phyloP scores from a whole-genome alignment of 129 eudicot species.

The Flaveria sonorensis region DNA sequence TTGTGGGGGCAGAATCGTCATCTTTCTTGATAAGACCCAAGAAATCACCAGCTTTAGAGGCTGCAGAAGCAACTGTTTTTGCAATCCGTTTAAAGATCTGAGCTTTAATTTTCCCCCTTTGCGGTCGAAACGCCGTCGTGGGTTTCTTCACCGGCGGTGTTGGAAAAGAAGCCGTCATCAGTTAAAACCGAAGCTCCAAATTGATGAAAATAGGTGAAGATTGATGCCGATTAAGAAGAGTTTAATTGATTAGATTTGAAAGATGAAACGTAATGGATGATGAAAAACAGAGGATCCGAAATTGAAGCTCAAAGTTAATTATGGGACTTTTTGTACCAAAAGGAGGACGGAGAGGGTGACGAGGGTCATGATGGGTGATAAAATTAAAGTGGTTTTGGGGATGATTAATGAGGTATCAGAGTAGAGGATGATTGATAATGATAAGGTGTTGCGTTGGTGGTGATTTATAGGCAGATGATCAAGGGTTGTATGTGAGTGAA shows the following conservation, averaged over 20 bases:
- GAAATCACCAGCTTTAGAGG: slow-evolving; percentile 26
- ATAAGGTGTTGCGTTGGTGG: not conserved
- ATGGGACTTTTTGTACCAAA: slow-evolving; percentile 20
- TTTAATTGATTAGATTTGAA: not conserved
- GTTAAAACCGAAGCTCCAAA: not conserved
- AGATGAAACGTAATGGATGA: not conserved
- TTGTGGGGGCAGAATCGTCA: not conserved
- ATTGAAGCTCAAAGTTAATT: not conserved
- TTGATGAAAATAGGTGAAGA: not conserved
- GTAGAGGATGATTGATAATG: too few relatives aligned
- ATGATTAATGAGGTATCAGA: not conserved
- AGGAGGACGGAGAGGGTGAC: slow-evolving; percentile 19
- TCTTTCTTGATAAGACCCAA: slow-evolving; percentile 23
- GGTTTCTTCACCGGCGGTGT: slow-evolving; percentile 18
- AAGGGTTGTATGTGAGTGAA: too few relatives aligned
- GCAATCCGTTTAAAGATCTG: slow-evolving; percentile 28
- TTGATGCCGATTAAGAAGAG: too few relatives aligned
- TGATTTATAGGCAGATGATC: not conserved
- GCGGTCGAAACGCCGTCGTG: not conserved
- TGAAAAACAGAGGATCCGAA: slow-evolving; percentile 18
- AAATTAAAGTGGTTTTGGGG: not conserved
- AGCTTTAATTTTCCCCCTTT: slow-evolving; percentile 21
- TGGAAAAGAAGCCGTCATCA: slow-evolving; percentile 19
- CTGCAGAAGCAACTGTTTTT: slow-evolving; percentile 11
- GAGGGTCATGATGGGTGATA: slow-evolving; percentile 5